These are phyloP conservation scores for Paramecium octaurelia DNA, from an alignment of 73 alveolate species.

Conservation along the genomic window DNA sequence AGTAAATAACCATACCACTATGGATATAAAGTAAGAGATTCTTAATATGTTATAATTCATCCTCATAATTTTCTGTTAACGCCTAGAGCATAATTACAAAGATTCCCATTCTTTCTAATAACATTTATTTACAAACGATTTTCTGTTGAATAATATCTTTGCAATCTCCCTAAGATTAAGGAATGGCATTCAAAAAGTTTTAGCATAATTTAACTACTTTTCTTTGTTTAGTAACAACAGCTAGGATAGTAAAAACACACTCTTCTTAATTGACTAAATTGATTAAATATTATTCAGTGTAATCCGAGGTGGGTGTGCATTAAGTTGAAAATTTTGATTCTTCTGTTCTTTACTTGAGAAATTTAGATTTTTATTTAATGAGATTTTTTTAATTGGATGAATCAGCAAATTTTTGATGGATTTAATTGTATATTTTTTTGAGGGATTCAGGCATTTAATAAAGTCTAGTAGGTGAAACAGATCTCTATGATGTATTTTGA, in stretches of 20 bases:
- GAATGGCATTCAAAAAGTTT: neutral
- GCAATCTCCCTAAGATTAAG: neutral
- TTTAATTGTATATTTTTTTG: neutral
- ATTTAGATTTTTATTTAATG: neutral
- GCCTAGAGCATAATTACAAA: neutral
- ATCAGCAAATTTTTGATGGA: neutral
- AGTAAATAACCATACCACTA: neutral
- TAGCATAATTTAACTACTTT: conserved; percentile 22
- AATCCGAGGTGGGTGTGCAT: neutral
- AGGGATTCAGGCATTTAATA: conserved; percentile 16
- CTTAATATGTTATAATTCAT: neutral
- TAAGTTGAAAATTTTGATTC: neutral
- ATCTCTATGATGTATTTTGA: neutral
- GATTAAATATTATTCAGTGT: neutral
- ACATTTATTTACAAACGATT: neutral
- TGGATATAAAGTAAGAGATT: conserved; percentile 26
- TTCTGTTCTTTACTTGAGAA: neutral
- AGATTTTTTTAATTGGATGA: neutral
- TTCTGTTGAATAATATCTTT: neutral
- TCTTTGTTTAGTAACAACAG: neutral
- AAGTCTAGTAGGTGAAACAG: neutral
- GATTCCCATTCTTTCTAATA: conserved; percentile 19
- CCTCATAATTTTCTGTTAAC: neutral
- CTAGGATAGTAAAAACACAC: conserved; percentile 27
- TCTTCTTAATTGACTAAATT: conserved; percentile 17